Conservation (phyloP, 306 rosid species). For the Vigna hirtella region DNA sequence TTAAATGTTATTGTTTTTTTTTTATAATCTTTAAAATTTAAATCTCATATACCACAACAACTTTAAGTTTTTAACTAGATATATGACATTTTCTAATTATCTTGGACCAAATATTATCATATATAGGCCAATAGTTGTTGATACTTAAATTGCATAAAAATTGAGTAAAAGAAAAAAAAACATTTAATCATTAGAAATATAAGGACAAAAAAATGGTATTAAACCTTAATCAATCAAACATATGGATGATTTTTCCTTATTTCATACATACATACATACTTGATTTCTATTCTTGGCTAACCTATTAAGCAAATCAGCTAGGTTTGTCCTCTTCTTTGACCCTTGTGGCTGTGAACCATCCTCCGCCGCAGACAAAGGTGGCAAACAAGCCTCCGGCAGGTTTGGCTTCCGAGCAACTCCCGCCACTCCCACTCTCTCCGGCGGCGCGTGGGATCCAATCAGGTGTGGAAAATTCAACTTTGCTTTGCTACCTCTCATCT, state of each 20-base stretch:
- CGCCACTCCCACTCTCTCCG: conserved; percentile 24
- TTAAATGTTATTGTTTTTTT: too few species aligned
- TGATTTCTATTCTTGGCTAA: conserved; percentile 20
- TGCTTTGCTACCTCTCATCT: conserved; percentile 60
- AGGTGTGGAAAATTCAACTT: conserved; percentile 65
- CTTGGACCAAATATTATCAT: too few species aligned
- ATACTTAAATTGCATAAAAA: too few species aligned
- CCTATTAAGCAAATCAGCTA: conserved; percentile 31
- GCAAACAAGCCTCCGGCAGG: background rate
- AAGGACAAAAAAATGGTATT: too few species aligned
- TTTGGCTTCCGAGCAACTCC: background rate
- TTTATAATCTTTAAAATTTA: too few species aligned
- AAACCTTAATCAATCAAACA: background rate
- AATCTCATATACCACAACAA: too few species aligned
- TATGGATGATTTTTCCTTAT: background rate
- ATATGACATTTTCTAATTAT: too few species aligned
- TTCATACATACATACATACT: background rate
- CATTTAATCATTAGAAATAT: too few species aligned
- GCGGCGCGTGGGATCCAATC: conserved; percentile 32
- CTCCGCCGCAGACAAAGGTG: background rate
- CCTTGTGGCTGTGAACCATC: conserved; percentile 1
- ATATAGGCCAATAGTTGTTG: too few species aligned
- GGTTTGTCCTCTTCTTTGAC: conserved; percentile 15
- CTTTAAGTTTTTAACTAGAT: too few species aligned
- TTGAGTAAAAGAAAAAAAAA: too few species aligned